These are phyloP conservation scores for Russula ochroleuca DNA, from an alignment of 768 basidiomycete species.

Conservation along the genomic window DNA sequence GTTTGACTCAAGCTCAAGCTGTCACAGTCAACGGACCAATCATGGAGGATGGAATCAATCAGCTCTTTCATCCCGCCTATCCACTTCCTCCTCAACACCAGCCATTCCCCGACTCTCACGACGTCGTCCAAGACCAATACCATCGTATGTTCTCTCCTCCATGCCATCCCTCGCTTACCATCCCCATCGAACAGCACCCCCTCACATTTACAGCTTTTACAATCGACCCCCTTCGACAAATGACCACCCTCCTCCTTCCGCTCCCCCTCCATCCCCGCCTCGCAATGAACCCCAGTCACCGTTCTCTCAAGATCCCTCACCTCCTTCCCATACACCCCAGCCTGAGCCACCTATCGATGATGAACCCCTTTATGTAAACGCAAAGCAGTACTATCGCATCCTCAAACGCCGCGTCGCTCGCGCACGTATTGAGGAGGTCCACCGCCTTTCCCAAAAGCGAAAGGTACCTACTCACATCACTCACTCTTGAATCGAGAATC, in stretches of 20 bases:
- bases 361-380: constrained; percentile 98
- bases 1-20: background rate
- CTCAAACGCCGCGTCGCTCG: constrained; percentile 90
- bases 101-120: constrained; percentile 36
- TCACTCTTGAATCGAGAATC: constrained; percentile 2
- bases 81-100: constrained; percentile 39
- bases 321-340: constrained; percentile 34
- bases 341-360: constrained; percentile 65
- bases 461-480: constrained; percentile 60
- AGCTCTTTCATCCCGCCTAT: constrained; percentile 57
- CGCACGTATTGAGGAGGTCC: constrained; percentile 89
- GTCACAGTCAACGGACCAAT: constrained; percentile 23
- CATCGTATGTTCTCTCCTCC: constrained; percentile 24
- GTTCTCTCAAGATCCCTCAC: constrained; percentile 13
- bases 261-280: constrained; percentile 20
- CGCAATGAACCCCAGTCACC: constrained; percentile 15
- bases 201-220: constrained; percentile 28
- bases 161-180: constrained; percentile 21
- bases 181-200: constrained; percentile 12
- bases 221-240: constrained; percentile 32
- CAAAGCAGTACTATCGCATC: constrained; percentile 98
- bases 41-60: constrained; percentile 51
- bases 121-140: constrained; percentile 20
- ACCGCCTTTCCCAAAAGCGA: constrained; percentile 85
- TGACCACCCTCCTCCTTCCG: constrained; percentile 28